Evolutionary conservation across 2,329 filamentous ascomycete species (phyloP), one percentile per base, ranked within the genome.

Genomic region (Teratosphaeria viscida): DNA sequence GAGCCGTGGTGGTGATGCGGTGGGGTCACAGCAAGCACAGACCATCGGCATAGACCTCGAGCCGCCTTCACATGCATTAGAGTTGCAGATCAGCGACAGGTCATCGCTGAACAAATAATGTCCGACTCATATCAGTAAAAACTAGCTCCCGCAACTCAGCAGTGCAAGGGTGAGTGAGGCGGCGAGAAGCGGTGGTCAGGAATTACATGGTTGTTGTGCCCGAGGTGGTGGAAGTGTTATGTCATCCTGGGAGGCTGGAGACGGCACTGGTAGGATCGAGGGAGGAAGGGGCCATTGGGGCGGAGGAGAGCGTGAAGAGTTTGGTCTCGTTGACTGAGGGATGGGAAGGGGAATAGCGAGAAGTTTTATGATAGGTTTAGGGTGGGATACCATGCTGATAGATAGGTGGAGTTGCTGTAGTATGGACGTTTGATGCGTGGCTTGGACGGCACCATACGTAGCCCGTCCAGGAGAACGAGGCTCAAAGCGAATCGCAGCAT

Each of bases 221-320:
- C 0, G 73, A 75, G 5, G 73, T 77, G 1, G 63, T 63, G 1
- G 79, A 77, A 58, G 66, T 76, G 56, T 60, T 78, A 34, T 64
- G 77, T 65, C 77, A 79, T 69, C 76, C 77, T 0, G 77, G 77
- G 8, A 63, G 77, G 2, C 77, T 79, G 23, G 76, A 79, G 67
- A 78, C 74, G 16, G 67, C 70, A 39, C 63, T 80, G 35, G 76
- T 79, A 35, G 70, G 63, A 58, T 75, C 74, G 65, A 76, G 70
- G 54, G 77, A 79, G 60, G 76, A 77, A 32, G 77, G 77, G 3
- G 77, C 77, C 0, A 75, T 79, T 14, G 66, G 64, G 16, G 70
- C 73, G 0, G 66, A 73, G 52, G 76, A 79, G 66, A 77, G 75
- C 61, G 66, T 79, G 19, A 34, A 53, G 23, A 70, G 73, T 55